Evolutionary conservation across 805 yeast genomes (phyloP).

Genomic region (Candida mattraensis): DNA sequence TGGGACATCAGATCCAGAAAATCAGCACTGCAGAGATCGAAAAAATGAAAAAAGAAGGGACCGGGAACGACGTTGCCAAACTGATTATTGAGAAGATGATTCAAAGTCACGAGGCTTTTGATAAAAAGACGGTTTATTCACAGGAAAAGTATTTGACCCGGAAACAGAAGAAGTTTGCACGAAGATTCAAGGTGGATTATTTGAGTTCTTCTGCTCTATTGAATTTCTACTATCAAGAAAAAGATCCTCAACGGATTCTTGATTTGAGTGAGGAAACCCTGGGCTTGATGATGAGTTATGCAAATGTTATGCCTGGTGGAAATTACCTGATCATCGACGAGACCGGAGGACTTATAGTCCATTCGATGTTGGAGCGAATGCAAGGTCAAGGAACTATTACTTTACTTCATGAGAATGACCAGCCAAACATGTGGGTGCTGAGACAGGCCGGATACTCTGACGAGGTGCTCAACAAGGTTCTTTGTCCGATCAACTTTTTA

Average conservation of each 20-base stretch:
- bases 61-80: slow-evolving; percentile 63
- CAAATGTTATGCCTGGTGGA: slow-evolving; percentile 87
- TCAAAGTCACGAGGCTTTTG: slow-evolving; percentile 81
- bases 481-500: slow-evolving; percentile 70
- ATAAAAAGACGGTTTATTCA: slow-evolving; percentile 83
- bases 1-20: slow-evolving; percentile 72
- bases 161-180: slow-evolving; percentile 86
- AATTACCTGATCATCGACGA: slow-evolving; percentile 86
- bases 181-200: slow-evolving; percentile 80
- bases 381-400: slow-evolving; percentile 70
- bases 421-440: slow-evolving; percentile 74
- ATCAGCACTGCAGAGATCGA: slow-evolving; percentile 82
- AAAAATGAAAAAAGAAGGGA: slow-evolving; percentile 68
- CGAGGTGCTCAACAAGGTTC: slow-evolving; percentile 49
- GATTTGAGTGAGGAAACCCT: slow-evolving; percentile 85
- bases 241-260: slow-evolving; percentile 67
- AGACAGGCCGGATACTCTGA: slow-evolving; percentile 64
- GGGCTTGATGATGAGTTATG: slow-evolving; percentile 74
- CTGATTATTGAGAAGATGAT: slow-evolving; percentile 80
- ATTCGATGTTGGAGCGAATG: slow-evolving; percentile 89
- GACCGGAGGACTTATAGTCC: slow-evolving; percentile 87
- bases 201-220: slow-evolving; percentile 70
- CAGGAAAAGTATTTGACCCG: slow-evolving; percentile 91
- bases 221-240: slow-evolving; percentile 66
- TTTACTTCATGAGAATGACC: slow-evolving; percentile 89